phyloP scores from a whole-genome alignment of 2,329 filamentous ascomycete species.

The Tolypocladium ophioglossoides region DNA sequence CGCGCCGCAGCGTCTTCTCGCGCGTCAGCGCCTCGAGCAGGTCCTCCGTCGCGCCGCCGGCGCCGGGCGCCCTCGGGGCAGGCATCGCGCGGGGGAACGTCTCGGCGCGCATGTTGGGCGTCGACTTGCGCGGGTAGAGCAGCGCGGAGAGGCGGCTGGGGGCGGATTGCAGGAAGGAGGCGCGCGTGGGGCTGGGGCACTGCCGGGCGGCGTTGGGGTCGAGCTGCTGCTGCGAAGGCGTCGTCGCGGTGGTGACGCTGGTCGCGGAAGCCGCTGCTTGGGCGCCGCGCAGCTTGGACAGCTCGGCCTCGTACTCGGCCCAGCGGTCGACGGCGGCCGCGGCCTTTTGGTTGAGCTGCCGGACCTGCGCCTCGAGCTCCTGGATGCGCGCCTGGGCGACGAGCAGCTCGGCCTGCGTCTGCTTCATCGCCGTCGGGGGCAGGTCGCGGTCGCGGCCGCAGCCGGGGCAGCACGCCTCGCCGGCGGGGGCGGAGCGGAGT shows the following conservation, averaged over 20 bases:
- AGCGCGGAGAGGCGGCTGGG: conserved; percentile 35
- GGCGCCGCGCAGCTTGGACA: conserved; percentile 44
- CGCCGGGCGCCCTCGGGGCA: background rate
- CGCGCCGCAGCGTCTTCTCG: conserved; percentile 55
- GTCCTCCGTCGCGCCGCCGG: conserved; percentile 29
- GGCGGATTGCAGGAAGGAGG: conserved; percentile 35
- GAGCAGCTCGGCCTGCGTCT: conserved; percentile 32
- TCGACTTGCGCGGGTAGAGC: conserved; percentile 35
- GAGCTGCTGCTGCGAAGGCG: conserved; percentile 4
- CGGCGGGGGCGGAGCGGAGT: conserved; percentile 6
- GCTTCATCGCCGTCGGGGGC: conserved; percentile 15
- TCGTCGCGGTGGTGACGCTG: conserved; percentile 13
- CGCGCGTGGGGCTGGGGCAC: conserved; percentile 19
- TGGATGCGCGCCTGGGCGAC: conserved; percentile 50
- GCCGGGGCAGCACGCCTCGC: conserved; percentile 34
- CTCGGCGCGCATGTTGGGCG: conserved; percentile 9
- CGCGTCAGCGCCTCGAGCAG: conserved; percentile 53
- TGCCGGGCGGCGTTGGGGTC: conserved; percentile 1
- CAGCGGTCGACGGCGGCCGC: conserved; percentile 52
- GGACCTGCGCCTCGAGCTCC: conserved; percentile 62
- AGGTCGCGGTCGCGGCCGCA: conserved; percentile 35
- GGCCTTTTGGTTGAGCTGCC: conserved; percentile 60
- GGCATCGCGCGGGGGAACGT: conserved; percentile 2
- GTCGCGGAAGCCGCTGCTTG: conserved; percentile 11
- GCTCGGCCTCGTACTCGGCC: conserved; percentile 75